Conservation (phyloP, 805 yeast genomes). For the Phaffomyces thermotolerans region DNA sequence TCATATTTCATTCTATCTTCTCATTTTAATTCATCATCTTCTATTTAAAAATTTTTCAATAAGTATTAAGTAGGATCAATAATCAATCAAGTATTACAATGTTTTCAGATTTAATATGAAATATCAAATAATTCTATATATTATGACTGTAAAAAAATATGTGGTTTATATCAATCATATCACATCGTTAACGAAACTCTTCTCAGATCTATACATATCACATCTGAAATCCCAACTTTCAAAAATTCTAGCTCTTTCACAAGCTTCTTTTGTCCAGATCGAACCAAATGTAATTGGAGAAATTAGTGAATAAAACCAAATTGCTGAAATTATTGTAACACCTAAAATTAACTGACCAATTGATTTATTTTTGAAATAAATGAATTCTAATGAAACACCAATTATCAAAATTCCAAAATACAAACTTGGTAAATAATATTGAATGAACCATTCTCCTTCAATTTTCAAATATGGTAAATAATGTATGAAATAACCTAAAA, state of each 20-base stretch:
- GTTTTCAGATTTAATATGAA: too few species aligned
- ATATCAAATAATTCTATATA: too few species aligned
- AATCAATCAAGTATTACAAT: too few species aligned
- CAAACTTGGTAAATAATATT: constrained; percentile 43
- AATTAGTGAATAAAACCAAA: constrained; percentile 22
- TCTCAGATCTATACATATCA: constrained; percentile 17
- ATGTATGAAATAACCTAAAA: constrained; percentile 52
- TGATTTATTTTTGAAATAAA: constrained; percentile 23
- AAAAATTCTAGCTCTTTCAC: constrained; percentile 31
- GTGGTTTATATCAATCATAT: too few species aligned
- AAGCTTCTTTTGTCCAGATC: constrained; percentile 36
- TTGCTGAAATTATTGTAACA: constrained; percentile 12
- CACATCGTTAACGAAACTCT: background rate
- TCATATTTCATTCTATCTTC: too few species aligned
- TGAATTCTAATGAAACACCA: constrained; percentile 39
- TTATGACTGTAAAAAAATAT: too few species aligned
- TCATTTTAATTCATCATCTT: too few species aligned
- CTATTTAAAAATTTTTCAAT: too few species aligned
- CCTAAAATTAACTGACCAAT: constrained; percentile 25
- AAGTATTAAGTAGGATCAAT: too few species aligned
- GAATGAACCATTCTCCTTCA: constrained; percentile 31
- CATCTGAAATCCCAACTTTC: constrained; percentile 41
- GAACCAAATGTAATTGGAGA: constrained; percentile 43
- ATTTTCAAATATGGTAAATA: constrained; percentile 44
- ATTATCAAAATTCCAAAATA: constrained; percentile 40